Percentiles rank a stretch among this genome's conserved stretches.
Conservation (phyloP, 768 basidiomycete genomes). For the Lactarius evosmus region DNA sequence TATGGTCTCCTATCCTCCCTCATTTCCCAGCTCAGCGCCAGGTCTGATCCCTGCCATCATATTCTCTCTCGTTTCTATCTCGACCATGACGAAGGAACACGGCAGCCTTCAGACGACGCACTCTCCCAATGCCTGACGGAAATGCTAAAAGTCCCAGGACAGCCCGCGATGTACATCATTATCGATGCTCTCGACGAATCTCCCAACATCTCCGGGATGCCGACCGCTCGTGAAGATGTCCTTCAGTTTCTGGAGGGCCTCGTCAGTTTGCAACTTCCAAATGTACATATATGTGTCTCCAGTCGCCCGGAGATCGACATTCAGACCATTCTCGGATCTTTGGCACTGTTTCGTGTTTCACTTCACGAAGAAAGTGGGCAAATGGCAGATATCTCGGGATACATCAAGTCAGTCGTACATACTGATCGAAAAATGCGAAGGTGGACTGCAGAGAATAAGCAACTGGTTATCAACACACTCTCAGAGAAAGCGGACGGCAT, state of each 20-base stretch:
- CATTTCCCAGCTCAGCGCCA: background rate
- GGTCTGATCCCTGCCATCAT: background rate
- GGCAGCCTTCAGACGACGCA: background rate
- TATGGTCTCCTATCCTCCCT: slow-evolving; percentile 5
- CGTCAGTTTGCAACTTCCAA: background rate
- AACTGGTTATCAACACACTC: background rate
- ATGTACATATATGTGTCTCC: slow-evolving; percentile 13
- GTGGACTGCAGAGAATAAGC: background rate
- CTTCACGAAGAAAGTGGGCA: slow-evolving; percentile 3
- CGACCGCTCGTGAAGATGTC: background rate
- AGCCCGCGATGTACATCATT: background rate
- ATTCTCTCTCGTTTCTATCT: background rate
- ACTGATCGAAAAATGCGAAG: background rate
- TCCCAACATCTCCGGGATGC: background rate
- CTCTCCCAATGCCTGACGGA: slow-evolving; percentile 4
- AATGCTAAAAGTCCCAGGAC: background rate
- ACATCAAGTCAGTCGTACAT: background rate
- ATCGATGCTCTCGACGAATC: slow-evolving; percentile 14
- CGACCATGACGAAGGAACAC: background rate
- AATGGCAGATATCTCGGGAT: background rate
- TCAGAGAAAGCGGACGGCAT: slow-evolving; percentile 1
- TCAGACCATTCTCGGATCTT: background rate
- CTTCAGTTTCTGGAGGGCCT: background rate
- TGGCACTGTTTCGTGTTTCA: background rate
- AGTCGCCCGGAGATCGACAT: slow-evolving; percentile 12